Evolutionary conservation across 2,329 filamentous ascomycete genomes (phyloP).

Genomic region (Colletotrichum sp.): DNA sequence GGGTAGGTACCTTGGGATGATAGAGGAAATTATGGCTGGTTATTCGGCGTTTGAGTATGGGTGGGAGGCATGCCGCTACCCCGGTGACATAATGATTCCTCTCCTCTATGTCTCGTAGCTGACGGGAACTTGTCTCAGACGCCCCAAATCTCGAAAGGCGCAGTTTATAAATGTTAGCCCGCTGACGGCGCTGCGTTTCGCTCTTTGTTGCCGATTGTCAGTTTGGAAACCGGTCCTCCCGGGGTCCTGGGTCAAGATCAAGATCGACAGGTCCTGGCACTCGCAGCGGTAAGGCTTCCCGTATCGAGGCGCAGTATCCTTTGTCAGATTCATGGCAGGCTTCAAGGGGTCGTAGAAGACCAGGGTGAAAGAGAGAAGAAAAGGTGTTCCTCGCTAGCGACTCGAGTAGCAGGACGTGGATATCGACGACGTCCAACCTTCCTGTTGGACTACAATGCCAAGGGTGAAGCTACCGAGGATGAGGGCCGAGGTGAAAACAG

Average conservation of each 20-base stretch:
- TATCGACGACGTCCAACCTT: neutral
- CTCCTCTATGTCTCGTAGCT: neutral
- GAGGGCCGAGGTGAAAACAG: neutral
- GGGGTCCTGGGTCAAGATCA: neutral
- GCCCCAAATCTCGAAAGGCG: neutral
- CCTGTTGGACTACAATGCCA: neutral
- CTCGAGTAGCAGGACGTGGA: neutral
- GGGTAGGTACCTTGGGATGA: neutral
- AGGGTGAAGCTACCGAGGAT: neutral
- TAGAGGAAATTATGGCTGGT: neutral
- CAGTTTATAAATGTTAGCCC: neutral
- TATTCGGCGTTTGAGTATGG: neutral
- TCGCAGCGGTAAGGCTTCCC: neutral
- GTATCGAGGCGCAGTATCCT: conserved; percentile 1
- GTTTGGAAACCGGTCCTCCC: neutral
- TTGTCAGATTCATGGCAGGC: neutral
- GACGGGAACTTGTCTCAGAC: neutral
- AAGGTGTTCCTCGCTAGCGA: neutral
- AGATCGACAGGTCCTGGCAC: neutral
- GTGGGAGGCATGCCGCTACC: neutral
- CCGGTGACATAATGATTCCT: neutral
- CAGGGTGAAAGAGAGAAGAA: neutral
- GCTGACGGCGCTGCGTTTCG: neutral
- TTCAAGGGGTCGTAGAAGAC: neutral
- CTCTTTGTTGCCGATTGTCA: conserved; percentile 1